phyloP scores from a whole-genome alignment of 495 filamentous ascomycete genomes.

The Daldinia childiae region DNA sequence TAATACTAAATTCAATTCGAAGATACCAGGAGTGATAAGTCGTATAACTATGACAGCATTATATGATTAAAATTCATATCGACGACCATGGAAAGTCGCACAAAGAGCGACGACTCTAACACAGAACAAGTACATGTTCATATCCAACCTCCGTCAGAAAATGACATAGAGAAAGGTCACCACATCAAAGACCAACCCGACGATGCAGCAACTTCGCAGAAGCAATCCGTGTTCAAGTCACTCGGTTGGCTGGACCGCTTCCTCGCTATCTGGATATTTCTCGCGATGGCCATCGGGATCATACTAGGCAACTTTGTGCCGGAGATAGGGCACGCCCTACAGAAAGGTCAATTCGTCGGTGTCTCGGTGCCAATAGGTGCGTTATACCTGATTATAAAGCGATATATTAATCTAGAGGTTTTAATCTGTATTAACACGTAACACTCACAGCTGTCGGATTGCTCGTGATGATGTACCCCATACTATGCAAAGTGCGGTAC shows the following conservation, averaged over 20 bases:
- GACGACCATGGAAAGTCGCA: not conserved
- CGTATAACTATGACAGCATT: not conserved
- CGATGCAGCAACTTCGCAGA: not conserved
- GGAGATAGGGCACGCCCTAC: slow-evolving; percentile 66
- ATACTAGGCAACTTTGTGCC: slow-evolving; percentile 82
- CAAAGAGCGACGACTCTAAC: not conserved
- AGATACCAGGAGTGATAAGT: not conserved
- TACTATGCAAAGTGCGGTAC: slow-evolving; percentile 90
- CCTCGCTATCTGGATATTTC: slow-evolving; percentile 85
- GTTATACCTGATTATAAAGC: slow-evolving; percentile 23
- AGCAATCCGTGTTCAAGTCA: slow-evolving; percentile 56
- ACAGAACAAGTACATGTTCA: slow-evolving; percentile 1
- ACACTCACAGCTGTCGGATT: slow-evolving; percentile 73
- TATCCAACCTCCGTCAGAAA: not conserved
- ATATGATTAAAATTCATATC: not conserved
- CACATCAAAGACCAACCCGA: not conserved
- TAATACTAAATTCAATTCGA: not conserved
- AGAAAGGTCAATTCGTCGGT: slow-evolving; percentile 75
- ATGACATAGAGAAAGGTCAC: not conserved
- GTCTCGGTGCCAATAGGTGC: slow-evolving; percentile 82
- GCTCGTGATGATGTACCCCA: slow-evolving; percentile 95
- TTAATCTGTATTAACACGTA: not conserved
- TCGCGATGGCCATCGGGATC: slow-evolving; percentile 84
- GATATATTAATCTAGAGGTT: not conserved
- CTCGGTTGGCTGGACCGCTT: slow-evolving; percentile 78